These are phyloP conservation scores for Camelina hispida DNA, from an alignment of 345 rosid species.

Conservation along the genomic window DNA sequence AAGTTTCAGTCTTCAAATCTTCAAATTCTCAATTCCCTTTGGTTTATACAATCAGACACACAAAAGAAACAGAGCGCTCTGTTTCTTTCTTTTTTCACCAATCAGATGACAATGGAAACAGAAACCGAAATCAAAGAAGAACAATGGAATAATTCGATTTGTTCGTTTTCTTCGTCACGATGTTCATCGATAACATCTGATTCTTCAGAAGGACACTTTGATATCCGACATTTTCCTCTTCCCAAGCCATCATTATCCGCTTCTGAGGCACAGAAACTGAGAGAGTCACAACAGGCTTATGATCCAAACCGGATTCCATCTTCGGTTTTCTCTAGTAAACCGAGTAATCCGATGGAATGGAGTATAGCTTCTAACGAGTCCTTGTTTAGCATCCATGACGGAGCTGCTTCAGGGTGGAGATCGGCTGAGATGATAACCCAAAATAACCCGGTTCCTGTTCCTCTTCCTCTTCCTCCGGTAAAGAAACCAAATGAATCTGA, in stretches of 20 bases:
- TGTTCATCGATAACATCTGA: slow-evolving; percentile 39
- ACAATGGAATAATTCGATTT: slow-evolving; percentile 15
- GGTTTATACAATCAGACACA: background rate
- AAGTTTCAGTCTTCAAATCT: background rate
- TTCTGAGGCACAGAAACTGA: slow-evolving; percentile 37
- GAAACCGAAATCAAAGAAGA: slow-evolving; percentile 23
- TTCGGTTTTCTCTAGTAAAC: slow-evolving; percentile 55
- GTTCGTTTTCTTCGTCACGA: slow-evolving; percentile 39
- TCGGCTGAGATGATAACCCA: slow-evolving; percentile 59
- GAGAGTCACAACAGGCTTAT: slow-evolving; percentile 29
- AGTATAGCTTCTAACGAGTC: slow-evolving; percentile 91
- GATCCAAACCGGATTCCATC: slow-evolving; percentile 78
- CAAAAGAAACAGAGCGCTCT: slow-evolving; percentile 23
- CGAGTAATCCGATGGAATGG: slow-evolving; percentile 66
- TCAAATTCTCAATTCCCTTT: background rate
- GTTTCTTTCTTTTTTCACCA: background rate
- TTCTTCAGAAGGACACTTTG: slow-evolving; percentile 45
- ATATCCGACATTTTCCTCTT: slow-evolving; percentile 40
- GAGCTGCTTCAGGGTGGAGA: slow-evolving; percentile 43
- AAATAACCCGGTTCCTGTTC: slow-evolving; percentile 31
- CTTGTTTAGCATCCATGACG: slow-evolving; percentile 77
- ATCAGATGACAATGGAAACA: slow-evolving; percentile 26
- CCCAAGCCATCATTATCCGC: slow-evolving; percentile 40
- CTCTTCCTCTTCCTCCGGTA: slow-evolving; percentile 45
- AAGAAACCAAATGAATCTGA: slow-evolving; percentile 41